These are phyloP conservation scores for Trichoderma asperellum DNA, from an alignment of 2,329 filamentous ascomycete genomes.

Conservation along the genomic window DNA sequence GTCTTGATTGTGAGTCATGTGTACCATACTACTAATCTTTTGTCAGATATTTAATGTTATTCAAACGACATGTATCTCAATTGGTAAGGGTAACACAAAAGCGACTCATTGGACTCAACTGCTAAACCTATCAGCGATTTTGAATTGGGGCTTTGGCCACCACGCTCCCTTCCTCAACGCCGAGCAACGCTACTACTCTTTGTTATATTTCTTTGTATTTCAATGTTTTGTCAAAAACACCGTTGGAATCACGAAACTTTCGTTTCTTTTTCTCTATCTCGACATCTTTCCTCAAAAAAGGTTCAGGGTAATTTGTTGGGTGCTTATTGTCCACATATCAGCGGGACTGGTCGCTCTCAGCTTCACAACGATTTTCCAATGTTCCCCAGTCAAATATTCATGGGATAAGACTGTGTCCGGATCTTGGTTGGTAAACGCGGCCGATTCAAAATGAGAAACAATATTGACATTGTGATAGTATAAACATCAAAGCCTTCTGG, in stretches of 20 bases:
- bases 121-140: background rate
- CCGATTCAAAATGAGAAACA: background rate
- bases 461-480: background rate
- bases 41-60: constrained; percentile 13
- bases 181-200: constrained; percentile 21
- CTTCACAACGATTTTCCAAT: constrained; percentile 22
- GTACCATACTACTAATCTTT: background rate
- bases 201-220: constrained; percentile 24
- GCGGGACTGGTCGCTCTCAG: constrained; percentile 7
- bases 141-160: constrained; percentile 21
- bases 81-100: background rate
- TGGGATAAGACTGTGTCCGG: constrained; percentile 20
- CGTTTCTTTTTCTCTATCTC: constrained; percentile 22
- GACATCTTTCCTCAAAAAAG: constrained; percentile 19
- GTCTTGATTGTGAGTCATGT: background rate
- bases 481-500: constrained; percentile 24
- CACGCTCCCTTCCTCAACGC: constrained; percentile 11
- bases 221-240: constrained; percentile 24
- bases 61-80: constrained; percentile 10
- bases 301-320: constrained; percentile 14
- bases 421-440: background rate
- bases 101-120: background rate
- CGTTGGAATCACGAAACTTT: constrained; percentile 15
- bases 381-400: constrained; percentile 10
- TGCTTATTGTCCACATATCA: constrained; percentile 6